Base-by-base conservation (phyloP, 208 protist genomes). In the Balamuthia mandrillaris region DNA sequence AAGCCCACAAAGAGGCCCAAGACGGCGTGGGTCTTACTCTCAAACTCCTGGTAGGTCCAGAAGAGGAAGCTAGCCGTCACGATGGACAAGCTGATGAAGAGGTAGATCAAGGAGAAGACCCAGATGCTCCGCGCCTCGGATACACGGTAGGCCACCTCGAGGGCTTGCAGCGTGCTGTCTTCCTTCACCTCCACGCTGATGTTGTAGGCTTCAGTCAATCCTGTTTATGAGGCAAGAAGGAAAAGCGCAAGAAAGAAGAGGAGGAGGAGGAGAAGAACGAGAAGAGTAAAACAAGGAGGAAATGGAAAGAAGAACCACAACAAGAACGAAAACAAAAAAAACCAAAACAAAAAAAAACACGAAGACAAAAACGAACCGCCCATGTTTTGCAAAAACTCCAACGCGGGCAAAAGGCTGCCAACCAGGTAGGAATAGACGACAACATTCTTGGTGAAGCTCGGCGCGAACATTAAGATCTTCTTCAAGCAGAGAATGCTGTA, bases 381-480 rank as follows among this genome's bases (percentile, higher is more conserved):
- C 68, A 77, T 77, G 44, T 77, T 47, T 2, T 27, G 3, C 42
- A 77, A 7, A 31, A 77, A 77, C 68, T 77, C 68, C 12, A 77
- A 77, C 27, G 56, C 56, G 21, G 68, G 68, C 29, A 77, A 47
- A 31, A 77, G 49, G 37, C 44, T 77, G 39, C 44, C 68, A 3
- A 47, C 68, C 21, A 77, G 31, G 24, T 58, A 77, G 68, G 68
- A 21, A 12, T 77, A 77, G 68, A 77, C 42, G 44, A 77, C 56
- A 16, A 77, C 44, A 33, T 77, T 77, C 68, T 77, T 77, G n/a
- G 68, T 47, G 27, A 77, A 12, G 1, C 68, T 47, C n/a, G 68
- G 68, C 4, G 68, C 49, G 68, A 58, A 29, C 68, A 58, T 77
- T 41, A 77, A 77, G 1, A 77, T 77, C 68, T 72, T 77, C 68